Evolutionary conservation across 1,284 basidiomycete species (phyloP).

Genomic region (Clitocybe nebularis): DNA sequence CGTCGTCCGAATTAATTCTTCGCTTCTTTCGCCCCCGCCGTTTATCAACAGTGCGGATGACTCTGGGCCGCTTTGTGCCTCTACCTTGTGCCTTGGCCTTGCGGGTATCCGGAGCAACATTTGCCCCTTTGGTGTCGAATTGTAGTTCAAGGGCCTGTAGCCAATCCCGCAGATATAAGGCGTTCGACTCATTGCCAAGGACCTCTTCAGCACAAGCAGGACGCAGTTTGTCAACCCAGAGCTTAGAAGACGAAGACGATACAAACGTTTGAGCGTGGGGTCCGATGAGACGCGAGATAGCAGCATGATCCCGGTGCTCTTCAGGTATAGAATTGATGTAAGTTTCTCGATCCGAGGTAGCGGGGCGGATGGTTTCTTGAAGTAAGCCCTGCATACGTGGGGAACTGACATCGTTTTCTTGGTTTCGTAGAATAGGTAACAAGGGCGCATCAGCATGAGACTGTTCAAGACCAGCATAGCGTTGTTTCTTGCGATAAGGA

Average conservation of each 20-base stretch:
- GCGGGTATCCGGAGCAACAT: conserved; percentile 15
- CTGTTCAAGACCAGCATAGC: no score
- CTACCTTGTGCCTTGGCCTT: conserved; percentile 22
- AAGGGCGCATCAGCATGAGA: no score
- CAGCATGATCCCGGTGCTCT: conserved; percentile 44
- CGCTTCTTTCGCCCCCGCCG: conserved; percentile 43
- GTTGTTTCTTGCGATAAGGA: conserved; percentile 17
- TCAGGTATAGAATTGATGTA: conserved; percentile 27
- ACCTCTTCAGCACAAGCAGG: conserved; percentile 74
- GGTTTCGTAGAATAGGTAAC: not conserved
- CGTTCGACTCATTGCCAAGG: conserved; percentile 76
- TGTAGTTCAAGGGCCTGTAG: conserved; percentile 66
- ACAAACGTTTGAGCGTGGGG: conserved; percentile 14
- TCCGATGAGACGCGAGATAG: conserved; percentile 44
- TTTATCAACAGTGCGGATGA: conserved; percentile 48
- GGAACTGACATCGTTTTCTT: not conserved
- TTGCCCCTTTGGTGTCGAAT: conserved; percentile 29
- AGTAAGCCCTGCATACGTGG: no score
- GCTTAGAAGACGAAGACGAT: conserved; percentile 33
- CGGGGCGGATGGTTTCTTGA: not conserved
- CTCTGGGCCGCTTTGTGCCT: conserved; percentile 44
- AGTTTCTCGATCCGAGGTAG: conserved; percentile 10
- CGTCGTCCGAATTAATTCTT: conserved; percentile 49
- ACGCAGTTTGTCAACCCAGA: conserved; percentile 78
- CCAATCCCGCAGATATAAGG: conserved; percentile 82